Evolutionary conservation across 257 asterid genomes (phyloP).

Genomic region (Echium plantagineum): DNA sequence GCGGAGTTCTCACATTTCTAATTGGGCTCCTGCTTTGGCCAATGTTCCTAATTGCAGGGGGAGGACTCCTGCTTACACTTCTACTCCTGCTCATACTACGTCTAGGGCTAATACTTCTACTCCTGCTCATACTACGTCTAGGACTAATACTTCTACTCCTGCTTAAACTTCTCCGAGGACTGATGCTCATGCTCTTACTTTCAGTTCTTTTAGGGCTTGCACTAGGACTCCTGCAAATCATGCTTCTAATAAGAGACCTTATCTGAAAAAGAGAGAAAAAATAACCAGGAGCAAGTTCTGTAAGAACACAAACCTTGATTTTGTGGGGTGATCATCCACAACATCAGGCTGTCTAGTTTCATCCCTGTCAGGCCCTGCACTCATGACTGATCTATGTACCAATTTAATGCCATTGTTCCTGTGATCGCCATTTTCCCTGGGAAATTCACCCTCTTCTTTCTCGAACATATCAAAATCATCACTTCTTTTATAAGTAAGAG

Average conservation of each 20-base stretch:
- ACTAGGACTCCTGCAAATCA: constrained; percentile 71
- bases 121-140: constrained; percentile 31
- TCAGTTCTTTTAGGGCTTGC: constrained; percentile 38
- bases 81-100: constrained; percentile 46
- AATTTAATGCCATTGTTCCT: constrained; percentile 52
- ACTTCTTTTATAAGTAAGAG: constrained; percentile 27
- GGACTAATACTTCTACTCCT: constrained; percentile 42
- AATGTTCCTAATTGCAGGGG: constrained; percentile 3
- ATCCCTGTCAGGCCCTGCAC: constrained; percentile 28
- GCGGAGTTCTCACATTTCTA: constrained; percentile 21
- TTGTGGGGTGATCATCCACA: constrained; percentile 61
- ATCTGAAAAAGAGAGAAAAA: constrained; percentile 10
- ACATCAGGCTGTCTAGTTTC: constrained; percentile 61
- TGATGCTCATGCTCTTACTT: constrained; percentile 92
- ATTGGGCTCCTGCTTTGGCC: constrained; percentile 23
- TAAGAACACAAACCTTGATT: constrained; percentile 56
- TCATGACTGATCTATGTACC: constrained; percentile 19
- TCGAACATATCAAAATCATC: constrained; percentile 44
- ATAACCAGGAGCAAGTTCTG: constrained; percentile 18
- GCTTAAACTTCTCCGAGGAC: constrained; percentile 51
- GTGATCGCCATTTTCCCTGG: constrained; percentile 74
- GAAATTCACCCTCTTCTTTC: constrained; percentile 71
- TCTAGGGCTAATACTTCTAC: constrained; percentile 33
- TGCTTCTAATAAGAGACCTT: constrained; percentile 18
- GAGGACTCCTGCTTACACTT: constrained; percentile 52